phyloP scores from a whole-genome alignment of 2,329 filamentous ascomycete genomes.

The Lasiodiplodia citricola region DNA sequence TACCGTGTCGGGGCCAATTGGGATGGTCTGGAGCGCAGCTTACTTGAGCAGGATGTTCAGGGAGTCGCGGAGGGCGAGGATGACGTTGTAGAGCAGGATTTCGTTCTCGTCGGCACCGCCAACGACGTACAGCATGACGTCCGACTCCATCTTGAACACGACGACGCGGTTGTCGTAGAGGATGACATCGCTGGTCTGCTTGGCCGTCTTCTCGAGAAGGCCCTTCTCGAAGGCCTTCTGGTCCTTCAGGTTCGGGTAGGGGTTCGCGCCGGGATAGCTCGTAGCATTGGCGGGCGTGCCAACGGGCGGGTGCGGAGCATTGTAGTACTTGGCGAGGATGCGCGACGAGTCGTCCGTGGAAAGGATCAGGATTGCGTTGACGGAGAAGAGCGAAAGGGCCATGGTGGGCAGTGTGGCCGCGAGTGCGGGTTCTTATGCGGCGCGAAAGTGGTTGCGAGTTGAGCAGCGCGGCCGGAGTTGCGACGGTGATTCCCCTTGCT shows the following conservation, averaged over 20 bases:
- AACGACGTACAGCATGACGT: conserved; percentile 95
- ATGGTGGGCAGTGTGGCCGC: conserved; percentile 17
- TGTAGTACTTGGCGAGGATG: conserved; percentile 95
- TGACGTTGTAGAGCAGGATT: conserved; percentile 92
- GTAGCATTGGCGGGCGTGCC: conserved; percentile 60
- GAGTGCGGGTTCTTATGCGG: conserved; percentile 5
- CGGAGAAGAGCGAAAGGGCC: conserved; percentile 60
- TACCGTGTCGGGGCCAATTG: background rate
- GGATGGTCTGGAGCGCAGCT: conserved; percentile 34
- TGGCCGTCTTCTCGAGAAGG: conserved; percentile 89
- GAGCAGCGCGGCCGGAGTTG: conserved; percentile 9
- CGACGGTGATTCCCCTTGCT: conserved; percentile 25
- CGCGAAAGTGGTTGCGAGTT: conserved; percentile 6
- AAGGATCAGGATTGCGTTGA: conserved; percentile 54
- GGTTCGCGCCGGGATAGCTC: conserved; percentile 69
- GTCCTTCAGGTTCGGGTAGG: conserved; percentile 87
- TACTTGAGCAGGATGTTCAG: conserved; percentile 93
- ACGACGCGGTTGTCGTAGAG: conserved; percentile 96
- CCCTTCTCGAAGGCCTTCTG: conserved; percentile 98
- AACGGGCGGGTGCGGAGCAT: conserved; percentile 70
- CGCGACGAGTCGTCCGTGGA: conserved; percentile 84
- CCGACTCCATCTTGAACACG: conserved; percentile 96
- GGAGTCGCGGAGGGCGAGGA: conserved; percentile 87
- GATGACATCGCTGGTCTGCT: conserved; percentile 94
- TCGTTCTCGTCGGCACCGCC: conserved; percentile 94